Evolutionary conservation across 306 rosid genomes (phyloP), one percentile per base, ranked within the genome.

Genomic region (Cicer arietinum): DNA sequence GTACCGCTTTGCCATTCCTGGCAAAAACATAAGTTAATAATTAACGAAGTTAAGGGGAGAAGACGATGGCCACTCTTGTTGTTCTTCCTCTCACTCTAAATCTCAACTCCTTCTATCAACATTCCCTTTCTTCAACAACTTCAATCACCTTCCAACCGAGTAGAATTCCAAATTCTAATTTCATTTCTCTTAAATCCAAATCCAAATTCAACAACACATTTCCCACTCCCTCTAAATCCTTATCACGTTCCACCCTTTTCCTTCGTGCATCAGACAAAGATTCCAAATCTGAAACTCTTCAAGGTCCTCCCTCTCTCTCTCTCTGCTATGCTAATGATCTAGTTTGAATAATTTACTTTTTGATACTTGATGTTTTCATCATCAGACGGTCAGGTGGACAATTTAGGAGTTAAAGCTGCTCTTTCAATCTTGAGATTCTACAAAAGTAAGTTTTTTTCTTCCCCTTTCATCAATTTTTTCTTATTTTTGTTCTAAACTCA

Each of bases 361-460:
- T 30, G 17, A 77, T 25, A 16, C 12, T 69, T 56, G 1, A 22
- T 64, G 18, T 69, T 30, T 53, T 56, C 39, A 56, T 56, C 1
- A 45, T 39, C 79, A 88, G 90, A 84, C 69, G 58, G 69, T 75
- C 87, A 89, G 67, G 87, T 68, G 44, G 79, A 87, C 74, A 78
- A 62, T 53, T 50, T 88, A 62, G 95, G 98, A 41, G 95, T 93
- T 46, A 76, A 78, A 85, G 87, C 83, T 71, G 96, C 96, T 5
- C 48, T 90, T 13, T 88, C 87, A 12, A 18, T 90, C 68, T 81
- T 93, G 60, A 89, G 71, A 79, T 93, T 93, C 89, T 90, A 93
- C 90, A 90, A 88, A 83, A 86, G 95, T 88, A 69, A 84, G 86
- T 48, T 1, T 20, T 6, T 41, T 20, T 22, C 37, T 30, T 7